phyloP scores from a whole-genome alignment of 2,329 filamentous ascomycete species.

The Pseudocercospora crystallina region DNA sequence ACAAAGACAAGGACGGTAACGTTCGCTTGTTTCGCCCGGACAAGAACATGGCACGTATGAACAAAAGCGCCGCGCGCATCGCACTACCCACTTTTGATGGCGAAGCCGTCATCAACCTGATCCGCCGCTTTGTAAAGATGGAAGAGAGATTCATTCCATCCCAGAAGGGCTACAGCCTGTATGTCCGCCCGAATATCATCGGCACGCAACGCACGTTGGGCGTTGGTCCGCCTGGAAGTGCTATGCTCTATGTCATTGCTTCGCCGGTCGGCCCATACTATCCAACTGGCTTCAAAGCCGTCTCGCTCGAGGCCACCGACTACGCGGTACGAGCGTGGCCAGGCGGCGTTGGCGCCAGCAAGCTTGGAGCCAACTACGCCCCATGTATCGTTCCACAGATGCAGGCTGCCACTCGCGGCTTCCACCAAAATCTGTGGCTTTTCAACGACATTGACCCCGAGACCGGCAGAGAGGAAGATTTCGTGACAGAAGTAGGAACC shows the following conservation, averaged over 20 bases:
- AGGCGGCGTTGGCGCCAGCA: constrained; percentile 95
- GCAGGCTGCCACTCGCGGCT: constrained; percentile 84
- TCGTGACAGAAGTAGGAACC: constrained; percentile 93
- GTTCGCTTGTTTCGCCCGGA: constrained; percentile 90
- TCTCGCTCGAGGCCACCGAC: constrained; percentile 92
- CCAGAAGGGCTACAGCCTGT: constrained; percentile 81
- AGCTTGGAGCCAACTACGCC: constrained; percentile 98
- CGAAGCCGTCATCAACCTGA: constrained; percentile 73
- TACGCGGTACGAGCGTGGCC: constrained; percentile 92
- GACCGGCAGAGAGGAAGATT: constrained; percentile 64
- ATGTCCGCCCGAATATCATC: constrained; percentile 94
- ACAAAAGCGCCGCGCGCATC: constrained; percentile 87
- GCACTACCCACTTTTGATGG: constrained; percentile 84
- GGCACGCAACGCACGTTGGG: constrained; percentile 94
- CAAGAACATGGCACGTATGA: constrained; percentile 94
- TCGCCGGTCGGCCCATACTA: constrained; percentile 97
- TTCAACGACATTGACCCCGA: constrained; percentile 66
- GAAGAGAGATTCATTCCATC: constrained; percentile 89
- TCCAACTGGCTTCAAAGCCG: constrained; percentile 95
- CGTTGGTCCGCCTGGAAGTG: constrained; percentile 86
- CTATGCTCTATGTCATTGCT: constrained; percentile 90
- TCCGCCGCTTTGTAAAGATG: constrained; percentile 74
- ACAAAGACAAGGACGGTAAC: constrained; percentile 77
- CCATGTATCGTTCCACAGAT: constrained; percentile 97
- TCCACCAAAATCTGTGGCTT: constrained; percentile 98